Evolutionary conservation across 768 basidiomycete genomes (phyloP).

Genomic region (Naganishia onofrii): DNA sequence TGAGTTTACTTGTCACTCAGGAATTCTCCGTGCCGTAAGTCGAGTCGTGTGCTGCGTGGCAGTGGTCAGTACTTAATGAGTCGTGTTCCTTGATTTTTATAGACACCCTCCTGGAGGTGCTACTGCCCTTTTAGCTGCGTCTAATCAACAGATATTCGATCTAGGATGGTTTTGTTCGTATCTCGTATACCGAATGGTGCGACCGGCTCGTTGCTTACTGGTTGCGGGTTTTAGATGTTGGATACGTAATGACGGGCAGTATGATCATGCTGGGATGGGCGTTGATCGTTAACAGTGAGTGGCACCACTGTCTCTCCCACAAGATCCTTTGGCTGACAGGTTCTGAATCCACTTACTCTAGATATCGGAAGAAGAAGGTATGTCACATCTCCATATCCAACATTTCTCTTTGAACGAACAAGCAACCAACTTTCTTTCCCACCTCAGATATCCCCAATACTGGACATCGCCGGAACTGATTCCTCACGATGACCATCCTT

Average conservation of each 20-base stretch:
- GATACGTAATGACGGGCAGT: constrained; percentile 25
- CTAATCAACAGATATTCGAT: constrained; percentile 27
- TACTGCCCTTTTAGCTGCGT: constrained; percentile 20
- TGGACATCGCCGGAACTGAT: constrained; percentile 25
- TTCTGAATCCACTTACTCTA: not conserved
- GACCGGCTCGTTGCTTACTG: not conserved
- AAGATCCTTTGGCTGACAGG: not conserved
- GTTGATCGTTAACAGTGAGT: constrained; percentile 26
- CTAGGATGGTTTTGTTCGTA: constrained; percentile 27
- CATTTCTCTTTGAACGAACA: too few species aligned
- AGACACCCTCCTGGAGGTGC: constrained; percentile 29
- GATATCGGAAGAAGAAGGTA: constrained; percentile 23
- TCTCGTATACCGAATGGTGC: not conserved
- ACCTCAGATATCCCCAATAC: constrained; percentile 27
- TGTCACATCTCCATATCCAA: too few species aligned
- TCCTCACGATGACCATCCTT: constrained; percentile 7
- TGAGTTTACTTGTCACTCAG: constrained; percentile 28
- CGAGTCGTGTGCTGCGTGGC: not conserved
- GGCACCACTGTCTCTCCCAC: not conserved
- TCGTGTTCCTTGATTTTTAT: not conserved
- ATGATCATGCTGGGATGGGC: constrained; percentile 26
- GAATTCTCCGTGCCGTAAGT: constrained; percentile 25
- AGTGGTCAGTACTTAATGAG: not conserved
- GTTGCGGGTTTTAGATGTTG: constrained; percentile 8
- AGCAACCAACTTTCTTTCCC: too few species aligned